phyloP scores from a whole-genome alignment of 768 basidiomycete species.

The Kwoniella dendrophila region DNA sequence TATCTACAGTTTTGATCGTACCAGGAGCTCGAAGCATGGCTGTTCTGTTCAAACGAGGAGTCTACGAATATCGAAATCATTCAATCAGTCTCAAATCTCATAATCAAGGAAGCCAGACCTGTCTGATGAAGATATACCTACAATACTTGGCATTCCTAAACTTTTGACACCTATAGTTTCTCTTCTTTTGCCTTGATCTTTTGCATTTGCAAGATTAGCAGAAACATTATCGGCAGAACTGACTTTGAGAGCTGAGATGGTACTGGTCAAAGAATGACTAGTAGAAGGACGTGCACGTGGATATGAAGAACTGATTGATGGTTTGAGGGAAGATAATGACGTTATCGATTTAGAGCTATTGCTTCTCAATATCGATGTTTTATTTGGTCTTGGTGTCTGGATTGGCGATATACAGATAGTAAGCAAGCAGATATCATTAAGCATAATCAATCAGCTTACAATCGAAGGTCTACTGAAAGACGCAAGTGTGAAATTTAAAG shows the following conservation, averaged over 20 bases:
- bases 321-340: not conserved
- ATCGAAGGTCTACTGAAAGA: constrained; percentile 35
- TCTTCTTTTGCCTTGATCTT: constrained; percentile 5
- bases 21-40: constrained; percentile 31
- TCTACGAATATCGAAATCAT: constrained; percentile 7
- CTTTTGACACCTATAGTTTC: constrained; percentile 30
- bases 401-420: not conserved
- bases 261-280: constrained; percentile 11
- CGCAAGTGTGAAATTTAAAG: constrained; percentile 24
- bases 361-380: constrained; percentile 13
- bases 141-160: constrained; percentile 37
- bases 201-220: not conserved
- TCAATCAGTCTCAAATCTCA: not conserved
- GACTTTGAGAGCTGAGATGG: constrained; percentile 15
- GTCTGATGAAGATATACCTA: constrained; percentile 7
- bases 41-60: constrained; percentile 33
- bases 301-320: not conserved
- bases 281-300: constrained; percentile 2
- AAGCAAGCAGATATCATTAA: not conserved
- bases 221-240: constrained; percentile 13
- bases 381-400: constrained; percentile 33
- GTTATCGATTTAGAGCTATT: constrained; percentile 12
- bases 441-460: constrained; percentile 19
- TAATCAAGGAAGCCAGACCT: not conserved
- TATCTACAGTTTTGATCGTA: not conserved